Evolutionary conservation across 352 stramenopile genomes (phyloP).

Genomic region (Plasmopara muralis): DNA sequence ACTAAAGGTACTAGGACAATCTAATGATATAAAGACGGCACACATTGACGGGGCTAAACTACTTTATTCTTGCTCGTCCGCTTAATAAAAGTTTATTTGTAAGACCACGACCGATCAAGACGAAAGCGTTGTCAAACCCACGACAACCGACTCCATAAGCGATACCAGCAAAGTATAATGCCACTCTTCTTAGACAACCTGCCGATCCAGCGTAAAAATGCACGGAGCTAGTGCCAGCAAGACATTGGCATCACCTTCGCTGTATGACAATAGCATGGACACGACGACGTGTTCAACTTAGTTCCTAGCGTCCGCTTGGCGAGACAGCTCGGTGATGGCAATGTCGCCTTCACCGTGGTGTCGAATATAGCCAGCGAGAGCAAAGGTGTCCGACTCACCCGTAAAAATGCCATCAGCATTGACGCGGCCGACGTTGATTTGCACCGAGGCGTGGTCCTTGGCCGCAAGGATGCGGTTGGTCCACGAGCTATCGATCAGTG

Average conservation of each 20-base stretch:
- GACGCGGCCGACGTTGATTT: slow-evolving; percentile 97
- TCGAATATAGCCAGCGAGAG: slow-evolving; percentile 95
- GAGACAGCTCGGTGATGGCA: slow-evolving; percentile 83
- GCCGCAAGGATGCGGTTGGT: slow-evolving; percentile 97
- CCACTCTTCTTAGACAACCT: slow-evolving; percentile 6
- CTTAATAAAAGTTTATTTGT: slow-evolving; percentile 27
- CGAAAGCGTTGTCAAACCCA: slow-evolving; percentile 20
- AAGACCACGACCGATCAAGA: slow-evolving; percentile 23
- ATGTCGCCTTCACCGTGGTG: slow-evolving; percentile 94
- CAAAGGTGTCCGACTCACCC: slow-evolving; percentile 93
- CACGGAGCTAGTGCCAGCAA: slow-evolving; percentile 7
- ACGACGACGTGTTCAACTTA: slow-evolving; percentile 25
- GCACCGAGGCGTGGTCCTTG: slow-evolving; percentile 97
- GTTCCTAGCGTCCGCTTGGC: slow-evolving; percentile 76
- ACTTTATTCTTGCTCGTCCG: slow-evolving; percentile 25
- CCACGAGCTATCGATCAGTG: slow-evolving; percentile 83
- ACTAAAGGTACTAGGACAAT: neutral
- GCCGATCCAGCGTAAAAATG: neutral
- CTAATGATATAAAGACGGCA: too few relatives aligned
- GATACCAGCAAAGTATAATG: slow-evolving; percentile 6
- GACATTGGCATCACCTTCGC: slow-evolving; percentile 8
- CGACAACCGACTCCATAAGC: slow-evolving; percentile 30
- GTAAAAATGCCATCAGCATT: slow-evolving; percentile 96
- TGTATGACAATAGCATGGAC: slow-evolving; percentile 1
- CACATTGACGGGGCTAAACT: slow-evolving; percentile 18